A percentile compares a stretch with the other conserved stretches of the same genome.
phyloP scores from a whole-genome alignment of 169 alveolate genomes.

The Eimeria praecox region DNA sequence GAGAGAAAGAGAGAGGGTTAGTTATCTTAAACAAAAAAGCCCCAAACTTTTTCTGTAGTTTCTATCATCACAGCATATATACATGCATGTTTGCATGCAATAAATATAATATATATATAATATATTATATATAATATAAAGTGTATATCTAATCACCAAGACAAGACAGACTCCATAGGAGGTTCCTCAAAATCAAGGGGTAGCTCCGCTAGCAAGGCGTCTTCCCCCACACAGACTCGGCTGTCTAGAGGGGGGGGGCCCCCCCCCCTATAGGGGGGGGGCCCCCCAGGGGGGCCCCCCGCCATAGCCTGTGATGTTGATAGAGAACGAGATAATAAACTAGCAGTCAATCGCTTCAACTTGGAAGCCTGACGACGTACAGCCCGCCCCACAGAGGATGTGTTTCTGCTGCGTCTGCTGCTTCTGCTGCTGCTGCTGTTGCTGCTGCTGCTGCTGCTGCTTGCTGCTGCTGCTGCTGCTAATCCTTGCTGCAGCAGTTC shows the following conservation, averaged over 20 bases:
- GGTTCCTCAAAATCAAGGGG: conserved; percentile 22
- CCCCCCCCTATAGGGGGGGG: not conserved
- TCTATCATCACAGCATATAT: not conserved
- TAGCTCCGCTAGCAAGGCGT: conserved; percentile 22
- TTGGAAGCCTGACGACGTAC: conserved; percentile 64
- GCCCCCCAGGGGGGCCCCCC: not conserved
- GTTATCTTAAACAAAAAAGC: not conserved
- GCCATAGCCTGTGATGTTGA: conserved; percentile 2
- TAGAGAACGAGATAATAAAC: not conserved
- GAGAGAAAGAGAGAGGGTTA: too few relatives aligned
- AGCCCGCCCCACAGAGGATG: conserved; percentile 52
- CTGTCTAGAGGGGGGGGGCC: not conserved
- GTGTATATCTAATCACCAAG: conserved; percentile 7
- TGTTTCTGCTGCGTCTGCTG: conserved; percentile 16
- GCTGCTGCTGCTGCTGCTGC: conserved; percentile 64
- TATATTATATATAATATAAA: too few relatives aligned
- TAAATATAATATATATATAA: too few relatives aligned
- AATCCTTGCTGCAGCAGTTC: conserved; percentile 47
- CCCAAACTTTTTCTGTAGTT: not conserved
- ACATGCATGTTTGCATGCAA: too few relatives aligned
- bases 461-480: conserved; percentile 20
- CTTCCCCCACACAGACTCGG: conserved; percentile 43
- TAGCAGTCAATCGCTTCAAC: conserved; percentile 49
- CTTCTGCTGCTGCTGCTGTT: conserved; percentile 60
- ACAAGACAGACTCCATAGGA: not conserved